Evolutionary conservation across 1,284 basidiomycete genomes (phyloP), one percentile per base, ranked within the genome.

Genomic region (Sporisorium graminicola): DNA sequence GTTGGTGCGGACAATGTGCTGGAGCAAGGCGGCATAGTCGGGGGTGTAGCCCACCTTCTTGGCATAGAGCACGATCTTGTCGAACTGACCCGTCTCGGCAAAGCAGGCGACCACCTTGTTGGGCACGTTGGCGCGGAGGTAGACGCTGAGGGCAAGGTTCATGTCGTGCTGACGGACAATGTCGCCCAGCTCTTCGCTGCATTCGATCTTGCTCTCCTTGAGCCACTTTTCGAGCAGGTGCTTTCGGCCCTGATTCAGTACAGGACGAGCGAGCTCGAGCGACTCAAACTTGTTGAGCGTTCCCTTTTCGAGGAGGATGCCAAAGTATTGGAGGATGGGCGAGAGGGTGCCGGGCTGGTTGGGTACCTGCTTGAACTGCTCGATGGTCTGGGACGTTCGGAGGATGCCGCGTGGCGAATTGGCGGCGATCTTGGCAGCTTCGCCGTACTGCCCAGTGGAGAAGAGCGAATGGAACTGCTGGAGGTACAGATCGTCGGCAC

Each of bases 131-230:
- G 97, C 97, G 63, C 97, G 92, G 33, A 99, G 91, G 87, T 99
- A 99, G 68, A 99, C 95, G 77, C 95, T 97, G 58, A 99, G 90
- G n/a, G 97, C 97, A 65, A 99, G 90, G 7, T 94, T 98, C 93
- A 99, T 95, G 87, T 99, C 97, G 86, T 95, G 92, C 52, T 92
- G 87, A 57, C 97, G 92, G 62, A 98, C 97, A 75, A 99, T 93
- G 86, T 99, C 97, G 68, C 97, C 97, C 20, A 99, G 91, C 87
- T 99, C 96, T 87, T 99, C 97, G 83, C 92, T 94, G 88, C 97
- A 99, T 72, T 97, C 96, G 75, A 99, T 92, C 90, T 99, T 99
- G 89, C 98, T 98, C 89, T 99, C 97, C 88, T 99, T 99, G 77
- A 99, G 88, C 97, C 97, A 99, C 86, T 99, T 99, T 88, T 99